Evolutionary conservation across 805 yeast species (phyloP), one percentile per base, ranked within the genome.

Genomic region (Metschnikowia shivogae): DNA sequence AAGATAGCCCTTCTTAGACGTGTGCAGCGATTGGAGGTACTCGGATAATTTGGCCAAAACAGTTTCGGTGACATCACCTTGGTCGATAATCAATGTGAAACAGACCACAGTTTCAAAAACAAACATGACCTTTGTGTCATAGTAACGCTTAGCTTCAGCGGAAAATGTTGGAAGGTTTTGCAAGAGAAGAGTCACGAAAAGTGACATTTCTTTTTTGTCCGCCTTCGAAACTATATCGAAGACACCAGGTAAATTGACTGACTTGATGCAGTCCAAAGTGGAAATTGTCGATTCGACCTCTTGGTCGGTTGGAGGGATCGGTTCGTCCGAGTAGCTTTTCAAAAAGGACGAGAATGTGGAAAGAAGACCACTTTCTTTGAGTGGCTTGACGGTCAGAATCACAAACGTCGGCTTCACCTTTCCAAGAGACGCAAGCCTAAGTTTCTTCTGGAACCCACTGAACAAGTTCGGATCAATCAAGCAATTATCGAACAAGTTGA

Each of bases 261-360:
- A 80, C 42, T 78, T 78, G 42, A 92, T 74, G 60, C 97, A 92
- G 53, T 90, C 96, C 35, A 84, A 67, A 0, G 97, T 86, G 5
- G 89, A 82, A 11, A 85, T 63, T 0, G 98, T 87, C 5, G 87
- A 78, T 51, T 89, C 96, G 40, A 93, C 84, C 55, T 92, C 97
- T 58, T 88, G 96, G 45, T 87, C 95, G 1, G 95, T 79, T 10
- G 99, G 99, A 62, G 92, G 98, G 0, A 85, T 83, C 3, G 86
- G 81, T 43, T 88, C 95, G 57, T 89, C 97, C 1, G 84, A 73
- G 46, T 83, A 78, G 14, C 97, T 93, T 51, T 93, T 87, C 64
- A 93, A 76, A 58, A 89, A 92, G 0, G 96, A 88, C 1, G 97
- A 89, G 56, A 93, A 83, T 0, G 98, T 86, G 0, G 96, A 86